phyloP scores from a whole-genome alignment of 163 green algal species.

The Scenedesmus sp. region DNA sequence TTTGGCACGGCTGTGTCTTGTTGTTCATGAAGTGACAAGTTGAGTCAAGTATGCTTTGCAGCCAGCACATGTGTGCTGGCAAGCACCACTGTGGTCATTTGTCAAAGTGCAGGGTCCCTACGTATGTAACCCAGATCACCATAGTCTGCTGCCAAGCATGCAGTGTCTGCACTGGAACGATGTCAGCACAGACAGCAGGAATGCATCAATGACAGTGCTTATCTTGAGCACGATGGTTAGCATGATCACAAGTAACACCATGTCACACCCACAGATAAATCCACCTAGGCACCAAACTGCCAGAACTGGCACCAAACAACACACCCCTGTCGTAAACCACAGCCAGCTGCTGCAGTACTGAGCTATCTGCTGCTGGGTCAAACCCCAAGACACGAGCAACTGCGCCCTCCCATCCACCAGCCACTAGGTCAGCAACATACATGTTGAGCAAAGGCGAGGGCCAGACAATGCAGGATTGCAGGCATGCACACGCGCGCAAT shows the following conservation, averaged over 20 bases:
- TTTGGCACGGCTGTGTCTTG: neutral
- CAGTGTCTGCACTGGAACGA: neutral
- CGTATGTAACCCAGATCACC: neutral
- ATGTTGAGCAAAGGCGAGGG: neutral
- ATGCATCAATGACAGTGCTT: neutral
- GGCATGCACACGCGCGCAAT: neutral
- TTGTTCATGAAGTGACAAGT: neutral
- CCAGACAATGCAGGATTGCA: neutral
- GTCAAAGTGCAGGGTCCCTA: neutral
- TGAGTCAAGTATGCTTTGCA: neutral
- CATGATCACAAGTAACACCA: neutral
- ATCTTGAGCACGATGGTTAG: neutral
- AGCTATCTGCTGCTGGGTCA: neutral
- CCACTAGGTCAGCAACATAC: neutral
- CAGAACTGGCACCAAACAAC: neutral
- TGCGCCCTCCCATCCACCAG: neutral
- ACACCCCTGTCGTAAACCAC: neutral
- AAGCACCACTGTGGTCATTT: neutral
- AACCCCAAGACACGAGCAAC: neutral
- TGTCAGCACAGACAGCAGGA: neutral
- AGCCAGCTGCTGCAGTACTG: neutral
- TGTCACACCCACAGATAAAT: neutral
- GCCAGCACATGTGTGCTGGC: neutral
- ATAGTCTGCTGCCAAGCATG: neutral
- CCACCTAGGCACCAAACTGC: neutral